These are phyloP conservation scores for Haematococcus lacustris DNA, from an alignment of 139 green algal species.

Conservation along the genomic window DNA sequence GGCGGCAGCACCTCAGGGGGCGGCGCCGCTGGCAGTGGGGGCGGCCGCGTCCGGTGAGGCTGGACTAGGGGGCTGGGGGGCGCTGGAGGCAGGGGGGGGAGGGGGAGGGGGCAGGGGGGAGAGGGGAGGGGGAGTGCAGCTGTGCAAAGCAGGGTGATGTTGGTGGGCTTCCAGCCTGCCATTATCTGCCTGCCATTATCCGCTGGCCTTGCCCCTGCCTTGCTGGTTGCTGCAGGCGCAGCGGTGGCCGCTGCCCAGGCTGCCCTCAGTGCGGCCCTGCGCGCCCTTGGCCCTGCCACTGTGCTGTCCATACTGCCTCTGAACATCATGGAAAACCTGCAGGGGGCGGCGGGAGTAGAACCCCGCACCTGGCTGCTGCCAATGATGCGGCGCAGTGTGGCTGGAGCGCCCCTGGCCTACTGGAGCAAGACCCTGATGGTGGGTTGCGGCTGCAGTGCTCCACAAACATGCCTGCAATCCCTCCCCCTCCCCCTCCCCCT, in stretches of 20 bases:
- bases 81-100: no score
- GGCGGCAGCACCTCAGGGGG: no score
- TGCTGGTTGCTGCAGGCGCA: neutral
- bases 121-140: no score
- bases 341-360: constrained; percentile 23
- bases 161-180: no score
- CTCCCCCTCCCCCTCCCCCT: no score
- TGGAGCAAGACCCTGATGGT: constrained; percentile 51
- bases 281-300: constrained; percentile 56
- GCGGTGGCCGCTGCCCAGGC: constrained; percentile 38
- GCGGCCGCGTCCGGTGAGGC: no score
- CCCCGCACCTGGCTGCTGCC: constrained; percentile 87
- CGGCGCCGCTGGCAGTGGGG: no score
- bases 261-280: constrained; percentile 60
- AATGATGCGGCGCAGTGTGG: constrained; percentile 65
- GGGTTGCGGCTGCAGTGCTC: neutral
- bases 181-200: neutral
- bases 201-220: constrained; percentile 1
- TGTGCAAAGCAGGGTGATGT: no score
- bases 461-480: neutral
- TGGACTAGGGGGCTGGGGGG: no score
- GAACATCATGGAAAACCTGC: constrained; percentile 48
- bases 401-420: constrained; percentile 39
- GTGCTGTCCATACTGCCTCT: constrained; percentile 69
- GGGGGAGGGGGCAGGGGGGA: no score